Conservation (phyloP, 129 eudicot species). For the Pseudognaphalium luteoalbum region DNA sequence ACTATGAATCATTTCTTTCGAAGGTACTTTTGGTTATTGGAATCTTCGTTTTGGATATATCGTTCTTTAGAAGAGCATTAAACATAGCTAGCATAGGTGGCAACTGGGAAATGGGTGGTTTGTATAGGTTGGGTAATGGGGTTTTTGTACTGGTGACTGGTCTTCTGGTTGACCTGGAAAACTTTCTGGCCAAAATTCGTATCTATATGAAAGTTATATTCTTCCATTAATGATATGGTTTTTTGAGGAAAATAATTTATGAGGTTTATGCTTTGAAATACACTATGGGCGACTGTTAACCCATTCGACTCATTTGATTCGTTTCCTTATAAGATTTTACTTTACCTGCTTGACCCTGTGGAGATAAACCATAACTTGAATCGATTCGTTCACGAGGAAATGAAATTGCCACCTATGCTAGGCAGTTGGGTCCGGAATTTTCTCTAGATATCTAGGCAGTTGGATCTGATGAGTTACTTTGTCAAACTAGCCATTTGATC, state of each 20-base stretch:
- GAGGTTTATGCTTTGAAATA: background rate
- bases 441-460: no score
- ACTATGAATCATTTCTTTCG: slow-evolving; percentile 55
- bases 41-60: background rate
- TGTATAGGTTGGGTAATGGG: background rate
- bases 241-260: background rate
- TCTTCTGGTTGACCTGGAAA: background rate
- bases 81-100: background rate
- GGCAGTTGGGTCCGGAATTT: background rate
- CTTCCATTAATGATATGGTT: background rate
- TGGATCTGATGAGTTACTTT: background rate
- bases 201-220: background rate
- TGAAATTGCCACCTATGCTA: background rate
- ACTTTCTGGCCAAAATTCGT: background rate
- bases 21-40: slow-evolving; percentile 51
- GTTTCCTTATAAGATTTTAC: background rate
- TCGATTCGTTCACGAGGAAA: no score
- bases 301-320: background rate
- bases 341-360: background rate
- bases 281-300: background rate
- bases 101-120: background rate
- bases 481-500: background rate
- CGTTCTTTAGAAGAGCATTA: background rate
- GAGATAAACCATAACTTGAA: no score
- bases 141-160: background rate